Evolutionary conservation across 2,329 filamentous ascomycete genomes (phyloP).

Genomic region (Triangularia setosa): DNA sequence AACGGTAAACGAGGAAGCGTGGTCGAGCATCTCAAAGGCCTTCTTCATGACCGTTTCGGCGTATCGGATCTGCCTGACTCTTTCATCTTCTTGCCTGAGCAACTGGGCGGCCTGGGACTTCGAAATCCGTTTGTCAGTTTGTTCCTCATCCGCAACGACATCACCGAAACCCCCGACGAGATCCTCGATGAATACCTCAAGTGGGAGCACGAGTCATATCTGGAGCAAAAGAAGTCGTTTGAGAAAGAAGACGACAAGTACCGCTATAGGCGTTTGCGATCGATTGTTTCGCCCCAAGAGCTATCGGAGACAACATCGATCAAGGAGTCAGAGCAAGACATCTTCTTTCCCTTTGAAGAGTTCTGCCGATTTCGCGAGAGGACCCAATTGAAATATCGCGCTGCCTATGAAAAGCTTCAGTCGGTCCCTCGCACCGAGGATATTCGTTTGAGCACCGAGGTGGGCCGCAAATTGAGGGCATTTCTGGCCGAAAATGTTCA

Average conservation of each 20-base stretch:
- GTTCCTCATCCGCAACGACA: slow-evolving; percentile 34
- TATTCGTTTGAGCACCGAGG: slow-evolving; percentile 27
- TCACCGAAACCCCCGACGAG: slow-evolving; percentile 23
- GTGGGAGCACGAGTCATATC: slow-evolving; percentile 26
- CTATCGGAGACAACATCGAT: neutral
- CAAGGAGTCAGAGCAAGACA: slow-evolving; percentile 17
- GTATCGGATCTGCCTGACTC: slow-evolving; percentile 39
- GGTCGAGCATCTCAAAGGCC: slow-evolving; percentile 30
- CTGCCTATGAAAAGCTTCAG: slow-evolving; percentile 29
- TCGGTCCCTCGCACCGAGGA: slow-evolving; percentile 23
- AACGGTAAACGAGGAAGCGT: slow-evolving; percentile 25
- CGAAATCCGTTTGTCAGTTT: slow-evolving; percentile 43
- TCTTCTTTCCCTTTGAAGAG: slow-evolving; percentile 36
- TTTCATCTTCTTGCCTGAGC: slow-evolving; percentile 44
- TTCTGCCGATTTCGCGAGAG: slow-evolving; percentile 32
- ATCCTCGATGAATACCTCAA: slow-evolving; percentile 26
- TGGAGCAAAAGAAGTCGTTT: slow-evolving; percentile 25
- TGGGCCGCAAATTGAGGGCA: slow-evolving; percentile 21
- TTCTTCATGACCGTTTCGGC: slow-evolving; percentile 34
- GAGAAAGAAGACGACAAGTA: slow-evolving; percentile 17
- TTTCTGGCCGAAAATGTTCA: slow-evolving; percentile 13
- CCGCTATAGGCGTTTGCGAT: slow-evolving; percentile 11
- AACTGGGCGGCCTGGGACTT: slow-evolving; percentile 44
- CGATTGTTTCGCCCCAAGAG: slow-evolving; percentile 17
- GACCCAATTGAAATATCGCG: slow-evolving; percentile 15